These are phyloP conservation scores for Conticribra weissflogii DNA, from an alignment of 108 stramenopile genomes.

Conservation along the genomic window DNA sequence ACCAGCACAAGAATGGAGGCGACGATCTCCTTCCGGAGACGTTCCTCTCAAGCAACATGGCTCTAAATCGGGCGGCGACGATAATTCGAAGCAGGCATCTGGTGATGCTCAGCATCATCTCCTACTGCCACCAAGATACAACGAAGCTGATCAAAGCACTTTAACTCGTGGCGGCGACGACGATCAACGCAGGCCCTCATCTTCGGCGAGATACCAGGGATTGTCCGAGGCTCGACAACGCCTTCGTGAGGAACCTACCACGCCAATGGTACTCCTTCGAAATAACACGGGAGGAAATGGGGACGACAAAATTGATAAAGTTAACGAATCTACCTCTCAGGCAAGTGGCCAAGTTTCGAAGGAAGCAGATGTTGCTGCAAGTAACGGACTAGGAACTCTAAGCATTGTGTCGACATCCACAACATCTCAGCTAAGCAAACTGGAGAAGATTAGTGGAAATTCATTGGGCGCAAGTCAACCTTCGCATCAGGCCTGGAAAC, in stretches of 20 bases:
- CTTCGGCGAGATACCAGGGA: background rate
- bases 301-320: background rate
- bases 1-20: background rate
- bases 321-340: background rate
- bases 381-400: background rate
- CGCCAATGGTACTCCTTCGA: constrained; percentile 28
- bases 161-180: background rate
- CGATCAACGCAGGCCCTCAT: background rate
- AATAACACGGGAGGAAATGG: no score
- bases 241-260: constrained; percentile 4
- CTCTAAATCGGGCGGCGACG: background rate
- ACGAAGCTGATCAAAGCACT: background rate
- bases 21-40: background rate
- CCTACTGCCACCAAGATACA: background rate
- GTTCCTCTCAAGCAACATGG: background rate
- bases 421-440: constrained; percentile 3
- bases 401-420: background rate
- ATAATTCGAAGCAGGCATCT: background rate
- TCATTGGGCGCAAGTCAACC: background rate
- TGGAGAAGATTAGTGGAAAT: constrained; percentile 4
- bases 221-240: background rate
- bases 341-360: constrained; percentile 13
- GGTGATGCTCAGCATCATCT: background rate
- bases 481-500: constrained; percentile 16
- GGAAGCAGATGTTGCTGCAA: constrained; percentile 3